A percentile compares a stretch with the other conserved stretches of the same genome.
Conservation (phyloP, 768 basidiomycete species). For the Podaxis sp. region DNA sequence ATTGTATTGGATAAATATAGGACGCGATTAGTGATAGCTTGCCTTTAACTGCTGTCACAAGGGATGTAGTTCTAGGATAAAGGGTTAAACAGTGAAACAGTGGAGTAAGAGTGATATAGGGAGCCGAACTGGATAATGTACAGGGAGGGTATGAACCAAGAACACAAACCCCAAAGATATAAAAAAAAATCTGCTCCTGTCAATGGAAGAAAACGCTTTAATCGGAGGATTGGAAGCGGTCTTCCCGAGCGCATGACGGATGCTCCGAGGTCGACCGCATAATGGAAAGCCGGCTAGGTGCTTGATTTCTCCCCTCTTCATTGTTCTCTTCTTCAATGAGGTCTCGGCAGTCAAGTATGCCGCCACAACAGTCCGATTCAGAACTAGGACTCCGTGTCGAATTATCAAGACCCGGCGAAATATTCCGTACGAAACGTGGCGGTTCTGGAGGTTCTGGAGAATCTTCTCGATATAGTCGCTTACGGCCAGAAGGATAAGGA, state of each 20-base stretch:
- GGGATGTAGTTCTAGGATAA: neutral
- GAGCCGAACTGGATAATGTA: neutral
- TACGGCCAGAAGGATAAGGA: constrained; percentile 22
- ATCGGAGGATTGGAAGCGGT: neutral
- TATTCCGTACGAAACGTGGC: neutral
- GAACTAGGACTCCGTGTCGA: constrained; percentile 24
- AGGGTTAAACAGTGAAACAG: neutral
- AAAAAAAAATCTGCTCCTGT: neutral
- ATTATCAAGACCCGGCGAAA: neutral
- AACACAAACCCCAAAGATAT: neutral
- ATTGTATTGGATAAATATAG: constrained; percentile 10
- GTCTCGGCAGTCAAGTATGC: constrained; percentile 46
- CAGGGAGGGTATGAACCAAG: neutral
- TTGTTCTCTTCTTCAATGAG: constrained; percentile 31
- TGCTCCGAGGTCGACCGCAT: constrained; percentile 26
- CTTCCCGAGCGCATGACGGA: constrained; percentile 9
- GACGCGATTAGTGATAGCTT: neutral
- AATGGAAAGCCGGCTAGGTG: constrained; percentile 23
- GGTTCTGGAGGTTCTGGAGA: constrained; percentile 20
- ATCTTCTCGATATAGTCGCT: constrained; percentile 32
- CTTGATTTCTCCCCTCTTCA: constrained; percentile 17
- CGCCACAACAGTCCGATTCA: constrained; percentile 47
- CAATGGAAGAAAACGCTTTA: neutral
- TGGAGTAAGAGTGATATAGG: neutral
- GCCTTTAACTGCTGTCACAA: neutral